These are phyloP conservation scores for Aureobasidium lini DNA, from an alignment of 2,329 filamentous ascomycete genomes.

Conservation along the genomic window DNA sequence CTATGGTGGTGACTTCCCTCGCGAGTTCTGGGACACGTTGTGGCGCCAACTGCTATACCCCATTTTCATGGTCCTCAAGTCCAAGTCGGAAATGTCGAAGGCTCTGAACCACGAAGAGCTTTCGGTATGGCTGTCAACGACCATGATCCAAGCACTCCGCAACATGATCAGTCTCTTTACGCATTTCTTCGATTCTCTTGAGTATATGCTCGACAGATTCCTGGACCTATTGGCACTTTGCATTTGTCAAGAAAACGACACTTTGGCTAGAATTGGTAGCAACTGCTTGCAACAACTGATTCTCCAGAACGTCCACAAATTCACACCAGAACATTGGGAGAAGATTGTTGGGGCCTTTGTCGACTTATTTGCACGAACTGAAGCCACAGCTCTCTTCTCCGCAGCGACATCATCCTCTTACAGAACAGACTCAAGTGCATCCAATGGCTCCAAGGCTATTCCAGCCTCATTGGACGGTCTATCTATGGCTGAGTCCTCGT, in stretches of 20 bases:
- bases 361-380: slow-evolving; percentile 88
- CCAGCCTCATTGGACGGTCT: slow-evolving; percentile 33
- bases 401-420: slow-evolving; percentile 53
- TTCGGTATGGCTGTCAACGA: slow-evolving; percentile 97
- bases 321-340: slow-evolving; percentile 78
- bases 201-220: slow-evolving; percentile 98
- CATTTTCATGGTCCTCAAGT: slow-evolving; percentile 96
- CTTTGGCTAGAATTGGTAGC: slow-evolving; percentile 92
- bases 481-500: slow-evolving; percentile 33
- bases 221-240: slow-evolving; percentile 88
- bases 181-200: slow-evolving; percentile 91
- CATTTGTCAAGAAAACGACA: slow-evolving; percentile 99
- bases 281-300: slow-evolving; percentile 97
- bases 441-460: slow-evolving; percentile 22
- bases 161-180: slow-evolving; percentile 99
- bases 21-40: slow-evolving; percentile 96
- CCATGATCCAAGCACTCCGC: slow-evolving; percentile 95
- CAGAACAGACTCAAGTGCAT: slow-evolving; percentile 16
- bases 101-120: slow-evolving; percentile 93
- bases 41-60: slow-evolving; percentile 96
- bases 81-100: slow-evolving; percentile 92
- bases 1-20: slow-evolving; percentile 84
- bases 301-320: slow-evolving; percentile 90
- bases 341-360: slow-evolving; percentile 95
- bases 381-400: slow-evolving; percentile 90